These are phyloP conservation scores for Geotrichum cucujoidarum DNA, from an alignment of 1,139 yeast genomes.

Conservation along the genomic window DNA sequence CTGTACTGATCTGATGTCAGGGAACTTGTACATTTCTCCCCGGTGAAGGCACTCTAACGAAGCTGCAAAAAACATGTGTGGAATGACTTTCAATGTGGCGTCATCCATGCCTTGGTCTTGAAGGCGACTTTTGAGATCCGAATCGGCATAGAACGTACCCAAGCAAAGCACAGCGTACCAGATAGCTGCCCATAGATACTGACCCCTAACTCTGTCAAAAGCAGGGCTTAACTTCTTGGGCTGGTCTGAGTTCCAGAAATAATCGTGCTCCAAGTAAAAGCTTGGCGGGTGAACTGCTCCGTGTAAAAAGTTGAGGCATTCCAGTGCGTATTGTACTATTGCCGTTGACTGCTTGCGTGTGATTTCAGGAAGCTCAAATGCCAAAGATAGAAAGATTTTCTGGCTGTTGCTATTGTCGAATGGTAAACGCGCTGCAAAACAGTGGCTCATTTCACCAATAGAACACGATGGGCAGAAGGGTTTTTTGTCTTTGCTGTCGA, in stretches of 20 bases:
- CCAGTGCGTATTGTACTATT: slow-evolving; percentile 18
- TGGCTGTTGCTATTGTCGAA: slow-evolving; percentile 15
- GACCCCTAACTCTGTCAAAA: slow-evolving; percentile 20
- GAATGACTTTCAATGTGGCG: slow-evolving; percentile 30
- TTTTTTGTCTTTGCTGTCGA: slow-evolving; percentile 10
- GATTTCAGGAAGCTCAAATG: slow-evolving; percentile 20
- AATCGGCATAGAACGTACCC: slow-evolving; percentile 36
- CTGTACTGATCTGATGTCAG: slow-evolving; percentile 35
- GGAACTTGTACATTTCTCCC: slow-evolving; percentile 37
- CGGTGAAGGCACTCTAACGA: slow-evolving; percentile 37
- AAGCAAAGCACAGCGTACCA: slow-evolving; percentile 38
- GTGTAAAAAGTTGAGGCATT: slow-evolving; percentile 20
- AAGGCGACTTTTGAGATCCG: slow-evolving; percentile 25
- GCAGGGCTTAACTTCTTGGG: slow-evolving; percentile 15
- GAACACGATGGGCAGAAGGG: slow-evolving; percentile 21
- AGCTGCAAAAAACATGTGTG: slow-evolving; percentile 34
- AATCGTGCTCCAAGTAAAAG: slow-evolving; percentile 21
- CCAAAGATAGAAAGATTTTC: slow-evolving; percentile 18
- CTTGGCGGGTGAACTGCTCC: slow-evolving; percentile 21
- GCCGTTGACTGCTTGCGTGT: slow-evolving; percentile 16
- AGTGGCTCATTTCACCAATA: slow-evolving; percentile 21
- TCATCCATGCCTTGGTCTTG: slow-evolving; percentile 22
- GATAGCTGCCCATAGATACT: slow-evolving; percentile 36
- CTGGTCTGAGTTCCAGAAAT: slow-evolving; percentile 20
- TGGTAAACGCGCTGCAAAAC: slow-evolving; percentile 20